Evolutionary conservation across 371 early-diverging fungal genomes (phyloP).

Genomic region (Amoeboaphelidium protococcarum): DNA sequence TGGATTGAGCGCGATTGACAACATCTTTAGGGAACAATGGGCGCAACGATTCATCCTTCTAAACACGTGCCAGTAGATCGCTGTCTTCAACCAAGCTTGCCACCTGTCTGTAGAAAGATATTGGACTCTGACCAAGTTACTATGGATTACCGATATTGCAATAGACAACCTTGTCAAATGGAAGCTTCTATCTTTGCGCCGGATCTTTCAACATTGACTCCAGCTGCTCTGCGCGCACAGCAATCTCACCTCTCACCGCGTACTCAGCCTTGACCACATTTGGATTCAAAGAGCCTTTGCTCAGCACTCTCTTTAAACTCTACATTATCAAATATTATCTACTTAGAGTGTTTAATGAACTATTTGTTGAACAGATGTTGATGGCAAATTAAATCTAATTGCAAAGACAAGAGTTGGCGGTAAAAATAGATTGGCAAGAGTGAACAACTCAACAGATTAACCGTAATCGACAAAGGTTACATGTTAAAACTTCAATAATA

Average conservation of each 20-base stretch:
- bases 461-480: too few relatives aligned
- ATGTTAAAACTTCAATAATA: too few relatives aligned
- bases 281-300: slow-evolving; percentile 36
- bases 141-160: slow-evolving; percentile 98
- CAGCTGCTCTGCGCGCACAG: slow-evolving; percentile 75
- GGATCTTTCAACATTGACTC: slow-evolving; percentile 24
- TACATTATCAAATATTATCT: too few relatives aligned
- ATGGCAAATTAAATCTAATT: too few relatives aligned
- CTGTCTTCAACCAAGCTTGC: slow-evolving; percentile 61
- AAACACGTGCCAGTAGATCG: slow-evolving; percentile 34
- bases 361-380: too few relatives aligned
- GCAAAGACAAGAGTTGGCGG: too few relatives aligned
- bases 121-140: slow-evolving; percentile 71
- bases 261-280: slow-evolving; percentile 53
- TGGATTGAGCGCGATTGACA: slow-evolving; percentile 42
- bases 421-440: too few relatives aligned
- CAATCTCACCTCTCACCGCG: slow-evolving; percentile 85
- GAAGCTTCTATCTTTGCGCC: slow-evolving; percentile 18
- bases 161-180: slow-evolving; percentile 47
- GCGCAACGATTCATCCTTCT: slow-evolving; percentile 18
- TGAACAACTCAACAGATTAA: too few relatives aligned
- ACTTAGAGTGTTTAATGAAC: too few relatives aligned
- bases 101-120: slow-evolving; percentile 89
- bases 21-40: slow-evolving; percentile 52
- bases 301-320: slow-evolving; percentile 15